Base-by-base conservation (phyloP, 2,329 filamentous ascomycete species). In the Aureobasidium vineae region DNA sequence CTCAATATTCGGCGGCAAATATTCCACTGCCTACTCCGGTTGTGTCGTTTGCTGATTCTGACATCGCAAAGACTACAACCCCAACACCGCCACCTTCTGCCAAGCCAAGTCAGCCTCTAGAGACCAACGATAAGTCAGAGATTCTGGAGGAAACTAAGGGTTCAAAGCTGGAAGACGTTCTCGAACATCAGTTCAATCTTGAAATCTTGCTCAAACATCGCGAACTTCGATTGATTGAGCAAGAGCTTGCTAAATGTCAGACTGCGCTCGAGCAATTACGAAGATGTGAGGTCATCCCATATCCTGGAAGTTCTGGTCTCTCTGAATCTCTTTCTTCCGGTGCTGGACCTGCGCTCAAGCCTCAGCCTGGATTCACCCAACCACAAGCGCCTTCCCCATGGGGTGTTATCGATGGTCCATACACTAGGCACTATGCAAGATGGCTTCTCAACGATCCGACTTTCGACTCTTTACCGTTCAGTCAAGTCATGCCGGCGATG, bases 221-320 rank as follows among this genome's bases (percentile, higher is more conserved):
- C 73, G 95, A 99, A 80, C 81, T 98, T 68, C 91, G 93, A 66
- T 83, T 97, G 71, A 97, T 98, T 77, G 92, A 98, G 75, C 92
- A 97, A 79, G 95, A 98, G 80, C 85, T 98, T 70, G 94, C 92
- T 70, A 98, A 97, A 81, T 97, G 93, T 75, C 93, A 98, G 80
- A 82, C 93, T 70, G 92, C 93, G 13, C 84, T 98, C 71, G 95
- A 99, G 79, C 95, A 98, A 79, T 82, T 99, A 69, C 90, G 95
- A 72, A 88, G 95, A 68, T 97, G 93, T 79, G 89, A 95, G 75
- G 83, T 98, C 71, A 94, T 97, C 72, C 94, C 94, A 5, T 98
- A 92, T 76, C 93, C 94, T 38, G 86, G 88, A 70, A 86, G 86
- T 69, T 83, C 86, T 69, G 85, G 86, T 47, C 86, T 87, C 10